A percentile compares a stretch with the other conserved stretches of the same genome.
Evolutionary conservation across 768 basidiomycete species (phyloP).

Genomic region (Lactifluus subvellereus): DNA sequence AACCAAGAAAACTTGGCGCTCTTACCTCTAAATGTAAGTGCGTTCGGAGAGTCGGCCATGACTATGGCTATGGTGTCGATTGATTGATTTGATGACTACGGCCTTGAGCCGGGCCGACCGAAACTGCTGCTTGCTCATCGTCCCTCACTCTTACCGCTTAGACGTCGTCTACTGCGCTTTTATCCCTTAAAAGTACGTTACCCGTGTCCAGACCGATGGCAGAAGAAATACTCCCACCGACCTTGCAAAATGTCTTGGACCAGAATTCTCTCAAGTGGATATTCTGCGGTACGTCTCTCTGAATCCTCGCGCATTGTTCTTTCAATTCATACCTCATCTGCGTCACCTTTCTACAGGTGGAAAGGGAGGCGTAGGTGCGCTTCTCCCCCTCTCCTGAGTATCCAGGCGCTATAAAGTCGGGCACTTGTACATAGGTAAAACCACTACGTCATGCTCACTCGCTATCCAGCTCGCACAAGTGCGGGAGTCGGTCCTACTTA

Average conservation of each 20-base stretch:
- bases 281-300: constrained; percentile 75
- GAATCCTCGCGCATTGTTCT: constrained; percentile 18
- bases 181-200: constrained; percentile 7
- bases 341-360: constrained; percentile 54
- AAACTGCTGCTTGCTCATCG: neutral
- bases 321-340: constrained; percentile 2
- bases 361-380: constrained; percentile 95
- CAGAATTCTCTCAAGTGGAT: constrained; percentile 96
- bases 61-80: constrained; percentile 1
- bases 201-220: constrained; percentile 37
- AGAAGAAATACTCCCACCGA: constrained; percentile 67
- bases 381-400: neutral
- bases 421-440: constrained; percentile 66
- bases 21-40: constrained; percentile 40
- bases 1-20: neutral
- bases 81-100: neutral
- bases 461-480: constrained; percentile 91
- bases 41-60: constrained; percentile 10
- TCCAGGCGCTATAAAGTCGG: neutral
- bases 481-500: constrained; percentile 93
- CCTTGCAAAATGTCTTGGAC: constrained; percentile 91
- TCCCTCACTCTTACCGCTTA: neutral
- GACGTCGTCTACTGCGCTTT: neutral
- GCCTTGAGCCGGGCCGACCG: constrained; percentile 18
- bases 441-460: constrained; percentile 94